These are phyloP conservation scores for Detonula confervacea DNA, from an alignment of 352 stramenopile genomes.

Conservation along the genomic window DNA sequence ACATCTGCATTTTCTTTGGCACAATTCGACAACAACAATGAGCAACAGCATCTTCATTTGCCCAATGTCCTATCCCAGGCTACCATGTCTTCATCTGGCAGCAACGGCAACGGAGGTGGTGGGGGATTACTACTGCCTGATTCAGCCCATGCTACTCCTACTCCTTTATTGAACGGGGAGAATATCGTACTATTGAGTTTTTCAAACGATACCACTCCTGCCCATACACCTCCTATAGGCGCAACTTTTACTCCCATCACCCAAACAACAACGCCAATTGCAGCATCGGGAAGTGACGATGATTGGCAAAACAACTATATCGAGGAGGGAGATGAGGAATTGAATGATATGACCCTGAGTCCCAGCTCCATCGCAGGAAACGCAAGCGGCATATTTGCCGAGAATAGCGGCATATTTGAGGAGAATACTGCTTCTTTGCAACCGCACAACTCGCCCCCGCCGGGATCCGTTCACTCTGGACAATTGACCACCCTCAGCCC, in stretches of 20 bases:
- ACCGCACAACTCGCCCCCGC: slow-evolving; percentile 35
- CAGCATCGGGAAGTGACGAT: too few relatives aligned
- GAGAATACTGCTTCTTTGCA: not conserved
- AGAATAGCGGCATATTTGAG: not conserved
- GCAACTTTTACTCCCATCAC: not conserved
- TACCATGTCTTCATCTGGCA: too few relatives aligned
- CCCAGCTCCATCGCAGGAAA: slow-evolving; percentile 12
- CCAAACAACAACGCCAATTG: not conserved
- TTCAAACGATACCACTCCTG: slow-evolving; percentile 54
- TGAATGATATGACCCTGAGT: slow-evolving; percentile 42
- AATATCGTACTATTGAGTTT: slow-evolving; percentile 52
- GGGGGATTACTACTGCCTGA: too few relatives aligned
- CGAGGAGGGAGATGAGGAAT: slow-evolving; percentile 3
- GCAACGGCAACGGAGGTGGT: too few relatives aligned
- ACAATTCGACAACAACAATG: too few relatives aligned
- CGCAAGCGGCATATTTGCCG: too few relatives aligned
- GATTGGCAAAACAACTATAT: too few relatives aligned
- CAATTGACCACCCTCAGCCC: slow-evolving; percentile 41
- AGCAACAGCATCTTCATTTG: too few relatives aligned
- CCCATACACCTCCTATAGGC: not conserved
- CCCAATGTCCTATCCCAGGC: too few relatives aligned
- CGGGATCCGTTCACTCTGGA: slow-evolving; percentile 46
- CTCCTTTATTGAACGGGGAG: slow-evolving; percentile 46
- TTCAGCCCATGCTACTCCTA: too few relatives aligned
- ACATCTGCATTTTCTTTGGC: too few relatives aligned